Evolutionary conservation across 108 stramenopile species (phyloP).

Genomic region (Skeletonema grethae): DNA sequence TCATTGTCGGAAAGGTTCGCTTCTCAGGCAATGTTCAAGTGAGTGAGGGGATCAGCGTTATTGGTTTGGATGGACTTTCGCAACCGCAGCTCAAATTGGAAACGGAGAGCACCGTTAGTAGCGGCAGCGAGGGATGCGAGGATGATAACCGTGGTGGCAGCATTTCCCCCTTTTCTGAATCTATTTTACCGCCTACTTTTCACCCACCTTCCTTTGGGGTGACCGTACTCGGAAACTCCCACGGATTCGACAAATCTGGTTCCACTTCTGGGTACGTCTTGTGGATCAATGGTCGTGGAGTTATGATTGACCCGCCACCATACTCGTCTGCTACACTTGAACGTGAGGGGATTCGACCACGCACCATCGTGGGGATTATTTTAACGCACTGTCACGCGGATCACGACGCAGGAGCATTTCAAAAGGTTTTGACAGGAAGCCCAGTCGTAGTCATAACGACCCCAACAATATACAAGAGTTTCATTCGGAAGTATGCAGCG

Average conservation of each 20-base stretch:
- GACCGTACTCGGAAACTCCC: slow-evolving; percentile 92
- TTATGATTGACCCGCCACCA: slow-evolving; percentile 97
- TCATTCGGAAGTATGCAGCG: slow-evolving; percentile 94
- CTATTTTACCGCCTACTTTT: slow-evolving; percentile 61
- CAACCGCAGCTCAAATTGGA: neutral
- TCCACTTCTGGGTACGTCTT: slow-evolving; percentile 94
- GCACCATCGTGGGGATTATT: slow-evolving; percentile 91
- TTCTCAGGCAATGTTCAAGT: slow-evolving; percentile 74
- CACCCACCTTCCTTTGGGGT: slow-evolving; percentile 93
- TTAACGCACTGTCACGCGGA: slow-evolving; percentile 95
- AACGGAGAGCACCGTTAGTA: slow-evolving; percentile 1
- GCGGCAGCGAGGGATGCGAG: neutral
- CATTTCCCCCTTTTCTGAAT: slow-evolving; percentile 1
- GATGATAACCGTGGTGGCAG: neutral
- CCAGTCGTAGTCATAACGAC: slow-evolving; percentile 91
- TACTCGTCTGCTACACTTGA: slow-evolving; percentile 87
- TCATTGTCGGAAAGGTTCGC: slow-evolving; percentile 70
- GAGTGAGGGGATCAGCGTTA: slow-evolving; percentile 68
- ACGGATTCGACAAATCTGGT: slow-evolving; percentile 93
- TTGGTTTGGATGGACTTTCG: slow-evolving; percentile 58
- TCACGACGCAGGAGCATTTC: slow-evolving; percentile 95
- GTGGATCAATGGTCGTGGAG: slow-evolving; percentile 93
- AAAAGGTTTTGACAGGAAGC: slow-evolving; percentile 90
- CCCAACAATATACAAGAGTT: slow-evolving; percentile 92
- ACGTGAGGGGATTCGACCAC: slow-evolving; percentile 84